Conservation (phyloP, 78 protist genomes). For the Polysphondylium violaceum region DNA sequence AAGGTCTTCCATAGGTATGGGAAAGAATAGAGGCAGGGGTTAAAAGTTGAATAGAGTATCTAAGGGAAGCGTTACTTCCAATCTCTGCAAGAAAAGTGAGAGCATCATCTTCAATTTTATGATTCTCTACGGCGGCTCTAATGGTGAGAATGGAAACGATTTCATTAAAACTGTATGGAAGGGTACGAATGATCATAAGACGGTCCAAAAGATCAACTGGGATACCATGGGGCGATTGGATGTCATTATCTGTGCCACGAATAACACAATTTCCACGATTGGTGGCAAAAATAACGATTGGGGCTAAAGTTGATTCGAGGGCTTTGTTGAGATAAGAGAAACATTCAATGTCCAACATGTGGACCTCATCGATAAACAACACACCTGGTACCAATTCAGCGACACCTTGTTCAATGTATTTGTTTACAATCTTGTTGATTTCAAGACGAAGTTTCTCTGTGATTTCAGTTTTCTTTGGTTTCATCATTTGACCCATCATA, state of each 20-base stretch:
- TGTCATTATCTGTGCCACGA: slow-evolving; percentile 94
- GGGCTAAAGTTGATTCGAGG: slow-evolving; percentile 98
- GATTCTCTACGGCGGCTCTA: slow-evolving; percentile 93
- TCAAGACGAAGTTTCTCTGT: slow-evolving; percentile 99
- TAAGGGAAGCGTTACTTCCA: slow-evolving; percentile 90
- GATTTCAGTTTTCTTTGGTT: slow-evolving; percentile 99
- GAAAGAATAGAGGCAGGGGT: slow-evolving; percentile 97
- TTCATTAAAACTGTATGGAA: slow-evolving; percentile 92
- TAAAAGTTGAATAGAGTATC: slow-evolving; percentile 98
- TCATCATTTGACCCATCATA: slow-evolving; percentile 97
- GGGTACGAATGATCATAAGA: slow-evolving; percentile 97
- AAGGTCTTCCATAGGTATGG: slow-evolving; percentile 86
- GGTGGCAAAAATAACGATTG: slow-evolving; percentile 99
- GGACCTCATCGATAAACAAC: slow-evolving; percentile 99
- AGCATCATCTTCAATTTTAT: slow-evolving; percentile 91
- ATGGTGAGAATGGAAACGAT: slow-evolving; percentile 91
- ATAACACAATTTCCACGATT: slow-evolving; percentile 95
- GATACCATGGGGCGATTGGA: slow-evolving; percentile 98
- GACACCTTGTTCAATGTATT: slow-evolving; percentile 99
- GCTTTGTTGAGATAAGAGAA: slow-evolving; percentile 99
- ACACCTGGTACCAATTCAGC: slow-evolving; percentile 99
- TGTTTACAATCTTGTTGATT: slow-evolving; percentile 99
- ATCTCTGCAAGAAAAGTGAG: slow-evolving; percentile 85
- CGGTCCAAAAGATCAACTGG: slow-evolving; percentile 98
- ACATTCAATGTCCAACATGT: slow-evolving; percentile 99